These are phyloP conservation scores for Epichloe bromicola DNA, from an alignment of 2,329 filamentous ascomycete genomes.

Conservation along the genomic window DNA sequence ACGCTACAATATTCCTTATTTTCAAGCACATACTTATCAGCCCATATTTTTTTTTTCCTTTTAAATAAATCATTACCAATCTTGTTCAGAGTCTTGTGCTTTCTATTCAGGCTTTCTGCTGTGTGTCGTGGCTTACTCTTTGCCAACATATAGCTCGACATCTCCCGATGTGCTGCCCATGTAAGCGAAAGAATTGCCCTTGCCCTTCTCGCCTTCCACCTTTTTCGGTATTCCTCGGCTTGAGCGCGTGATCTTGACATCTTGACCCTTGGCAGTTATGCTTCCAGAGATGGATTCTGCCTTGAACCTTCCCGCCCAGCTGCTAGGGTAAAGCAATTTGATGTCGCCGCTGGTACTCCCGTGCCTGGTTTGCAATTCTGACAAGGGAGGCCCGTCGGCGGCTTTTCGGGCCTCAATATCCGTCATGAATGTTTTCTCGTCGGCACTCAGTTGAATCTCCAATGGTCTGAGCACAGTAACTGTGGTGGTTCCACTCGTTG, in stretches of 20 bases:
- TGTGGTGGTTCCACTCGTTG: constrained; percentile 29
- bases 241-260: constrained; percentile 23
- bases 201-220: constrained; percentile 29
- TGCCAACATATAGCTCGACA: constrained; percentile 16
- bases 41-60: no score
- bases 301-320: constrained; percentile 35
- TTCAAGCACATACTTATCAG: no score
- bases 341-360: constrained; percentile 31
- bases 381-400: constrained; percentile 15
- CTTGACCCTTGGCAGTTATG: constrained; percentile 28
- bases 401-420: constrained; percentile 3
- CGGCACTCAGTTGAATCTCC: constrained; percentile 2
- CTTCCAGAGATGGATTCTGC: constrained; percentile 28
- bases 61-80: no score
- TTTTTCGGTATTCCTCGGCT: constrained; percentile 20
- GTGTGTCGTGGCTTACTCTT: neutral
- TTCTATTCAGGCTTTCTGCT: no score
- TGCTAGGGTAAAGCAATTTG: constrained; percentile 29
- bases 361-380: constrained; percentile 28
- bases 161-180: constrained; percentile 20
- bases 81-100: no score
- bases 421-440: neutral
- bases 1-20: no score
- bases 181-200: constrained; percentile 19
- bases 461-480: constrained; percentile 30